Evolutionary conservation across 2,329 filamentous ascomycete species (phyloP), one percentile per base, ranked within the genome.

Genomic region (Pezicula neosporulosa): DNA sequence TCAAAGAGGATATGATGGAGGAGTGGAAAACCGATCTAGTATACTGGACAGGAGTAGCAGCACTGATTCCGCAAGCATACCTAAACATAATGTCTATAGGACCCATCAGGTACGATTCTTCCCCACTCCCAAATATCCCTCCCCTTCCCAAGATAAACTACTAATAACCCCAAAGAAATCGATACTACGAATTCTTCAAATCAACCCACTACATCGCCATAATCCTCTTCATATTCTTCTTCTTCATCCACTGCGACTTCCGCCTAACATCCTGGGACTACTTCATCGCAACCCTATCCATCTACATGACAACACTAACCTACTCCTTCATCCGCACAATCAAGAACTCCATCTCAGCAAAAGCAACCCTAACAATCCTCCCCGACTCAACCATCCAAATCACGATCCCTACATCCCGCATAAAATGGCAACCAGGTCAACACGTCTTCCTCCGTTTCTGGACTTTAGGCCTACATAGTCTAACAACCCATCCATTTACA

Each of bases 171-270:
- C 85, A 56, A 24, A 24, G 77, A 81, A 61, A 85, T 88, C 60
- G 47, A 2, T 51, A 44, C 30, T 97, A 96, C 68, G 92, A 97
- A 66, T 70, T 89, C 1, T 97, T 97, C 64, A 83, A 93, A 28
- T 69, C 85, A 21, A 73, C 94, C 3, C 92, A 97, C 64, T 81
- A 91, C 0, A 89, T 92, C 0, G 86, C 89, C 10, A 86, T 89
- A 1, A 80, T 91, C 38, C 74, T 89, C 15, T 95, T 93, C 62
- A 73, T 96, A 9, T 90, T 80, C 2, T 80, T 95, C 66, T 77
- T 97, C 38, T 95, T 96, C 72, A 96, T 92, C 90, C 92, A 97
- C 68, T 94, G 89, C 62, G 88, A 91, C 70, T 96, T 96, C 69
- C 93, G 87, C 59, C 78, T 97, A 33, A 85, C 85, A 51, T 95